Percentiles rank a stretch among this genome's conserved stretches.
Evolutionary conservation across 116 monocot genomes (phyloP).

Genomic region (Dioscorea cayenensis): DNA sequence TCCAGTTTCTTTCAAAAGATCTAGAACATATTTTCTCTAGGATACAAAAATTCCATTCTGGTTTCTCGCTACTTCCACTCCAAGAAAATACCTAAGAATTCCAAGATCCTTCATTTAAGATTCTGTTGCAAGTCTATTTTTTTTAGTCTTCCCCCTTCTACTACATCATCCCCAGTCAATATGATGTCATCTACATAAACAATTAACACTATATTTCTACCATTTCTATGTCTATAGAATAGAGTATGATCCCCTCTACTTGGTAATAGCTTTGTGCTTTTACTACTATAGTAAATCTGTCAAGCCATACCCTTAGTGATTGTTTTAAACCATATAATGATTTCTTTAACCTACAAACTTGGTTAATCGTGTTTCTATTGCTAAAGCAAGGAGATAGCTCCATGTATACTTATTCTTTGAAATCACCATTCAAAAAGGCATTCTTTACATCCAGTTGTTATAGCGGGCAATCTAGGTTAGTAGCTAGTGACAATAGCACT

Average conservation of each 20-base stretch:
- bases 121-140: background rate
- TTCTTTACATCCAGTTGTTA: background rate
- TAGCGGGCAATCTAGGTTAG: background rate
- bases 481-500: background rate
- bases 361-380: no score
- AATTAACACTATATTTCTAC: background rate
- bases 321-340: conserved; percentile 7
- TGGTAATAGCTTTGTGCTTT: background rate
- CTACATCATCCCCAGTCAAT: background rate
- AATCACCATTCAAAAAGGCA: no score
- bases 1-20: background rate
- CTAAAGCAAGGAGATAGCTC: background rate
- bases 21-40: background rate
- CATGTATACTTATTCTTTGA: conserved; percentile 8
- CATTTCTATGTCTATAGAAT: background rate
- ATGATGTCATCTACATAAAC: conserved; percentile 15
- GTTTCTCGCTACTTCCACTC: no score
- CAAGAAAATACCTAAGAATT: conserved; percentile 3
- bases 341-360: conserved; percentile 5
- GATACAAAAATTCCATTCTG: background rate
- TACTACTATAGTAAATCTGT: background rate
- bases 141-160: background rate
- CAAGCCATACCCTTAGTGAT: conserved; percentile 3
- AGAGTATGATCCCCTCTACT: background rate
- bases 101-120: conserved; percentile 11